A percentile compares a stretch with the other conserved stretches of the same genome.
phyloP scores from a whole-genome alignment of 2,329 filamentous ascomycete species.

The Claviceps lovelessii region DNA sequence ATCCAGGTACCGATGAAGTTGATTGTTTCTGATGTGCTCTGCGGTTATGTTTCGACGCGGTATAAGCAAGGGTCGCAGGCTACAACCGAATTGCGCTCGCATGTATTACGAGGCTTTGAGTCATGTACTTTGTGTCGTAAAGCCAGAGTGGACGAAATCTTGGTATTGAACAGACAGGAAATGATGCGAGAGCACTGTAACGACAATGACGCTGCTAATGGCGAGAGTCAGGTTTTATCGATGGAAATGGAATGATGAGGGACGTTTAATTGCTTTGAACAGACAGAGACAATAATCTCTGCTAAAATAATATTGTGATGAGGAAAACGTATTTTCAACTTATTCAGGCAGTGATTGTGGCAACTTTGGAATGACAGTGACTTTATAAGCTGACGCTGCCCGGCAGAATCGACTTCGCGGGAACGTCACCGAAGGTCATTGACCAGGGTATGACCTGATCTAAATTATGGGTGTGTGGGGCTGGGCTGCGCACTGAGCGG shows the following conservation, averaged over 20 bases:
- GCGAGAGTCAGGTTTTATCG: not conserved
- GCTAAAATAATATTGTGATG: not conserved
- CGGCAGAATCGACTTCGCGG: conserved; percentile 5
- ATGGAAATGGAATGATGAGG: not conserved
- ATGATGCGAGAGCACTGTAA: not conserved
- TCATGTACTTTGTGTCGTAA: not conserved
- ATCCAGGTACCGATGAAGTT: conserved; percentile 46
- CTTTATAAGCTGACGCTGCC: conserved; percentile 5
- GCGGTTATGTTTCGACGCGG: conserved; percentile 24
- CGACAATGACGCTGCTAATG: not conserved
- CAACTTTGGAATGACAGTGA: conserved; percentile 1
- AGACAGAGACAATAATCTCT: not conserved
- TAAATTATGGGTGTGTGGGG: not conserved
- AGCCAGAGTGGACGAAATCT: not conserved
- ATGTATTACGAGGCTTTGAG: conserved; percentile 16
- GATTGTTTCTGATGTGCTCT: conserved; percentile 44
- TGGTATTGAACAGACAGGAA: not conserved
- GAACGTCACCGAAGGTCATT: conserved; percentile 6
- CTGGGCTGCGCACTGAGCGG: not conserved
- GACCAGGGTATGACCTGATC: conserved; percentile 4
- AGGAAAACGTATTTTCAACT: not conserved
- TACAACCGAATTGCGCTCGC: conserved; percentile 29
- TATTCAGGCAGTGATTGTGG: not conserved
- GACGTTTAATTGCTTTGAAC: not conserved
- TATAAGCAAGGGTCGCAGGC: conserved; percentile 19